Base-by-base conservation (phyloP, 164 flowering plant genomes). In the grape (Vitis vinifera) region DNA sequence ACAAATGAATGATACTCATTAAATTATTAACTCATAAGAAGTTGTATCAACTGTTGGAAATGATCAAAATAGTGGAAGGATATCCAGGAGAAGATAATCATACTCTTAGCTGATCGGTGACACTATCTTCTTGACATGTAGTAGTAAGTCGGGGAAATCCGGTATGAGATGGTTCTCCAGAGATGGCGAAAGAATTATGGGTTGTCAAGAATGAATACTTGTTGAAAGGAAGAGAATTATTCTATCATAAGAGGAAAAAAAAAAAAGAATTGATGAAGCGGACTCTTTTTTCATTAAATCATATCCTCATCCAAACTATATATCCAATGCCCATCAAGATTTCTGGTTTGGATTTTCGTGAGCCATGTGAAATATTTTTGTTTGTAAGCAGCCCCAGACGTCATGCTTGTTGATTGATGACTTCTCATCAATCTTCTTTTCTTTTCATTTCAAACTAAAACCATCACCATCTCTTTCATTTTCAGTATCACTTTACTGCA, bases 71-170 rank as follows among this genome's bases (percentile, higher is more conserved):
- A 37, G 4, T 37, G 4, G 44, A 29, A 47, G 8, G 44, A 12
- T 16, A 51, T 4, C 14, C 12, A 11, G 11, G 12, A 6, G 10
- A 8, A n/a, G 11, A 9, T 7, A 12, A 11, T 19, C 69, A 31
- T 77, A 77, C 80, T 23, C 37, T 67, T n/a, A 77, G 67, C 65
- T 77, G 80, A 17, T 73, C 60, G 0, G 77, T 63, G 11, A 74
- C 29, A 15, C 14, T 63, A 44, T 74, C 77, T 49, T 31, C 61
- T 37, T 74, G 77, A 65, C 65, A 69, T 12, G 66, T 0, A 14
- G 55, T 29, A 5, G 73, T 53, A 23, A 69, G 1, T 7, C 70
- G 55, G 4, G 62, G 68, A 57, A 23, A 10, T 59, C 72, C 64
- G 3, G 68, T 68, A 2, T 19, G 58, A 2, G 66, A 57, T 9